A percentile compares a stretch with the other conserved stretches of the same genome.
These are phyloP conservation scores for Fraxinus americana DNA, from an alignment of 257 asterid species.

Conservation along the genomic window DNA sequence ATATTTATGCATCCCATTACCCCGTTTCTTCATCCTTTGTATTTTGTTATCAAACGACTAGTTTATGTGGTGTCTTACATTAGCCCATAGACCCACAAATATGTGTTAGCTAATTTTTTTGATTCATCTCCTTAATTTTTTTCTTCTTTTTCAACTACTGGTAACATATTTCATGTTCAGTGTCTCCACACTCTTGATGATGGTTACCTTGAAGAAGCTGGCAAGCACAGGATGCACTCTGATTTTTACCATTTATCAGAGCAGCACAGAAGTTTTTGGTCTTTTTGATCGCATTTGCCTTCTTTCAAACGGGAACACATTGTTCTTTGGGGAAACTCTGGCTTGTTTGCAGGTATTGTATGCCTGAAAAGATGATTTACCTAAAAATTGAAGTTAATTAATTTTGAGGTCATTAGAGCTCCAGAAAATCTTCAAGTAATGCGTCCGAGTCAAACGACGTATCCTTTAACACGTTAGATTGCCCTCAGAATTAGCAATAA, in stretches of 20 bases:
- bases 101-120: not conserved
- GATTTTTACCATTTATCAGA: slow-evolving; percentile 88
- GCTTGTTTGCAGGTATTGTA: slow-evolving; percentile 92
- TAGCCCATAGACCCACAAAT: not conserved
- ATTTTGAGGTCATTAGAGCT: not conserved
- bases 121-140: not conserved
- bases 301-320: slow-evolving; percentile 95
- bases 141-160: slow-evolving; percentile 19
- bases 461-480: not conserved
- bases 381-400: slow-evolving; percentile 2
- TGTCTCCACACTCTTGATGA: slow-evolving; percentile 95
- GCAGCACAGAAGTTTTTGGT: slow-evolving; percentile 99
- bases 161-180: slow-evolving; percentile 41
- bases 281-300: slow-evolving; percentile 97
- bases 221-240: slow-evolving; percentile 98
- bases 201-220: slow-evolving; percentile 97
- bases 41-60: not conserved
- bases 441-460: not conserved
- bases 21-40: not conserved
- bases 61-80: slow-evolving; percentile 3
- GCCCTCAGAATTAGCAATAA: not conserved
- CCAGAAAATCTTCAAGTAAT: not conserved
- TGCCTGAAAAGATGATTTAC: slow-evolving; percentile 22
- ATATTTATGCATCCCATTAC: slow-evolving; percentile 1
- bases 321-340: slow-evolving; percentile 98